Conservation (phyloP, 306 rosid species). For the Carpinus viminea region DNA sequence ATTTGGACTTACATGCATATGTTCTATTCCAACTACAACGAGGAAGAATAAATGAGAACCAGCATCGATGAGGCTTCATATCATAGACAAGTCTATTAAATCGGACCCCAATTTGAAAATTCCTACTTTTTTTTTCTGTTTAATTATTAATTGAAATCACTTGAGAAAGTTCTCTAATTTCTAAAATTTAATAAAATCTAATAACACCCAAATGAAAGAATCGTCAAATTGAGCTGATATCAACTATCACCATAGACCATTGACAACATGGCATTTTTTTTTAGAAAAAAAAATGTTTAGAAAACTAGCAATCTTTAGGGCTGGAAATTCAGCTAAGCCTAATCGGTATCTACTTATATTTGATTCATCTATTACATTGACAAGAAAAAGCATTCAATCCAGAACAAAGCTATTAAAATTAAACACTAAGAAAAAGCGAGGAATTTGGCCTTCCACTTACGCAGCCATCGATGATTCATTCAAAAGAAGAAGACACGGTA, state of each 20-base stretch:
- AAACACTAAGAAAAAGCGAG: neutral
- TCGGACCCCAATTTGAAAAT: no score
- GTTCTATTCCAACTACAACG: no score
- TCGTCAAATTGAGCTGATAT: neutral
- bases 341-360: neutral
- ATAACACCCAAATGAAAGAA: neutral
- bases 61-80: no score
- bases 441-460: constrained; percentile 42
- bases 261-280: neutral
- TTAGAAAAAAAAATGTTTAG: no score
- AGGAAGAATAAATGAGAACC: no score
- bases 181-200: neutral
- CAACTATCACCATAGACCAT: neutral
- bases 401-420: neutral
- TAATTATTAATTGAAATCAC: no score
- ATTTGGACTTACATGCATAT: no score
- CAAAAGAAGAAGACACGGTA: constrained; percentile 61
- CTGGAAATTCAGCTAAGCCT: neutral
- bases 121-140: no score
- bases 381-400: no score
- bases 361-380: neutral
- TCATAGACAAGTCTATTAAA: no score
- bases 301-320: neutral
- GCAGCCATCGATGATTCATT: constrained; percentile 34
- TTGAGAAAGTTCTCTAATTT: neutral